Conservation (phyloP, 768 basidiomycete species). For the Tulasnella sp. region DNA sequence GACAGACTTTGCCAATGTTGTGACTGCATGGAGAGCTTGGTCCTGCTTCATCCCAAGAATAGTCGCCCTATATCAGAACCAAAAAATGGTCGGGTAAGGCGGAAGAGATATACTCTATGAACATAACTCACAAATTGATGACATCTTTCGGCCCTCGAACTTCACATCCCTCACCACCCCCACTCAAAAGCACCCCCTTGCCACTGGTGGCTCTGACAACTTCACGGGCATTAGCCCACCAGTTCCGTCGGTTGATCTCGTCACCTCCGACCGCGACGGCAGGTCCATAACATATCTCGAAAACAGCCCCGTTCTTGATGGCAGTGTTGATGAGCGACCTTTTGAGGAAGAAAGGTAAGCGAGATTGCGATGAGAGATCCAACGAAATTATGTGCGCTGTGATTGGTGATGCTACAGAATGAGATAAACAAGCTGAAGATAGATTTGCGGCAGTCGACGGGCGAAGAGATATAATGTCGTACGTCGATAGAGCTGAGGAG, state of each 20-base stretch:
- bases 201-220: conserved; percentile 70
- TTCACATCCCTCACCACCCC: conserved; percentile 52
- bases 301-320: conserved; percentile 66
- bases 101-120: neutral
- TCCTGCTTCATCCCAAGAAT: conserved; percentile 59
- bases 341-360: conserved; percentile 68
- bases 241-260: conserved; percentile 58
- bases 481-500: conserved; percentile 42
- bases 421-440: conserved; percentile 66
- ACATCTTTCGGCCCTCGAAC: conserved; percentile 60
- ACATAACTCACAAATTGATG: conserved; percentile 50
- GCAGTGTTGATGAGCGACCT: conserved; percentile 74
- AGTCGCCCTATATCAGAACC: conserved; percentile 43
- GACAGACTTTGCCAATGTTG: conserved; percentile 50
- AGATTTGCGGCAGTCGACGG: conserved; percentile 64
- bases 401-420: conserved; percentile 57
- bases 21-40: conserved; percentile 46
- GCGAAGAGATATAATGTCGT: conserved; percentile 64
- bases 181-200: conserved; percentile 57
- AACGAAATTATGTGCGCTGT: conserved; percentile 73
- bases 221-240: conserved; percentile 74
- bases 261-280: conserved; percentile 47
- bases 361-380: conserved; percentile 54
- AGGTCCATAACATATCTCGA: conserved; percentile 69
- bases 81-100: neutral